Evolutionary conservation across 164 flowering plant species (phyloP).

Genomic region (Amborella trichopoda): DNA sequence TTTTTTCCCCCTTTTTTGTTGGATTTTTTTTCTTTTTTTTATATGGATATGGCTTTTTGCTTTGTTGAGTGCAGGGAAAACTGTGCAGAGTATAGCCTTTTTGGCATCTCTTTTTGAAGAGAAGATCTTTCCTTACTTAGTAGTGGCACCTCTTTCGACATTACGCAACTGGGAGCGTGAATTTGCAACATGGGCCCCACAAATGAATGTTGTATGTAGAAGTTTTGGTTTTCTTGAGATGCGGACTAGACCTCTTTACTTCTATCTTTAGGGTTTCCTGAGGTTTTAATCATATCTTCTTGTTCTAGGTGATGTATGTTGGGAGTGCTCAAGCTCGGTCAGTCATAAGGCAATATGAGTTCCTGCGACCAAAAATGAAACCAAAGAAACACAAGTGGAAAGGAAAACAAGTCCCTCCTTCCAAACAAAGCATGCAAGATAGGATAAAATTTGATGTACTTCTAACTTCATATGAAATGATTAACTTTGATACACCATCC

Average conservation of each 20-base stretch:
- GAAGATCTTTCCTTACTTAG: constrained; percentile 59
- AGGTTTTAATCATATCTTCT: not conserved
- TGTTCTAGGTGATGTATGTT: constrained; percentile 83
- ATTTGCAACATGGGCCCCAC: constrained; percentile 99
- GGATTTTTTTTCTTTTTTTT: not conserved
- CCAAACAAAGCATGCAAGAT: constrained; percentile 67
- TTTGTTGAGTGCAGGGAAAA: constrained; percentile 58
- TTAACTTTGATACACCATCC: constrained; percentile 57
- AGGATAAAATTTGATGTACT: constrained; percentile 94
- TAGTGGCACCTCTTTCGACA: constrained; percentile 95
- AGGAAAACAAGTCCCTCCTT: constrained; percentile 52
- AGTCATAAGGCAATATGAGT: constrained; percentile 72
- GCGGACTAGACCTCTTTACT: not conserved
- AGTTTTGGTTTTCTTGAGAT: constrained; percentile 1
- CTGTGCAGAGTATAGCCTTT: constrained; percentile 96
- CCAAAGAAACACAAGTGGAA: constrained; percentile 56
- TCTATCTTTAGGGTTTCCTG: not conserved
- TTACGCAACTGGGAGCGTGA: constrained; percentile 98
- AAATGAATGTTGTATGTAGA: constrained; percentile 89
- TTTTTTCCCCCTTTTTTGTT: not conserved
- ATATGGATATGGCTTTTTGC: not conserved
- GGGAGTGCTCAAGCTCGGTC: constrained; percentile 76
- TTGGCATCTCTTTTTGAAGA: constrained; percentile 80
- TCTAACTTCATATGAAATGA: constrained; percentile 97
- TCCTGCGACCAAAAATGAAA: constrained; percentile 50